Conservation (phyloP, 192 early-diverging fungal species). For the Borealophlyctis nickersoniae region DNA sequence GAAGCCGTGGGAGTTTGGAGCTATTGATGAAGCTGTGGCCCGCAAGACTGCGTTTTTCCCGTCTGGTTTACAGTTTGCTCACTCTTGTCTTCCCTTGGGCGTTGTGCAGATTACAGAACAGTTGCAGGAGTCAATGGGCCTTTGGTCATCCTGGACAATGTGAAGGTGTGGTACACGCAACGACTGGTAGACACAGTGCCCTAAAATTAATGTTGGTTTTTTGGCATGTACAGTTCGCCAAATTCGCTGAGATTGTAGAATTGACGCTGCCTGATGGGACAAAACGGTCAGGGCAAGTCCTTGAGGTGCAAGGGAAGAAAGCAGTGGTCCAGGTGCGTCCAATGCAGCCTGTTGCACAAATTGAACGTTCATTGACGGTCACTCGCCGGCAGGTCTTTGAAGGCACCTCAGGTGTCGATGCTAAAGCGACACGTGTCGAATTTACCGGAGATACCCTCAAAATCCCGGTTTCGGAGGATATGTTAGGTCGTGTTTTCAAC, state of each 20-base stretch:
- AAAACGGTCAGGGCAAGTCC: conserved; percentile 91
- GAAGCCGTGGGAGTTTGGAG: no score
- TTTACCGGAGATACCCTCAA: conserved; percentile 94
- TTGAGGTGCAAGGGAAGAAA: conserved; percentile 94
- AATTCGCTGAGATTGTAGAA: conserved; percentile 95
- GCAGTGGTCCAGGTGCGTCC: conserved; percentile 85
- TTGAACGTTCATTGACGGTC: no score
- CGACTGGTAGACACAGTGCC: neutral
- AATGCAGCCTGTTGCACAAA: no score
- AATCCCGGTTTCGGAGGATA: conserved; percentile 98
- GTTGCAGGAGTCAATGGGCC: conserved; percentile 98
- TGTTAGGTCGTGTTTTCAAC: conserved; percentile 98
- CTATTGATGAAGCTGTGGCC: no score
- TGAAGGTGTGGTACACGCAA: conserved; percentile 73
- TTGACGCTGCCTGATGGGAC: conserved; percentile 96
- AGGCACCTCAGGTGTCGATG: conserved; percentile 94
- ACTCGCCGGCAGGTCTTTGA: conserved; percentile 95
- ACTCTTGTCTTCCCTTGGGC: neutral
- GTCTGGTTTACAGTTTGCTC: conserved; percentile 14
- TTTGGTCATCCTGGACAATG: conserved; percentile 96
- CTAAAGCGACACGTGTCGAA: conserved; percentile 90
- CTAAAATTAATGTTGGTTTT: neutral
- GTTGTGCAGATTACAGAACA: conserved; percentile 97
- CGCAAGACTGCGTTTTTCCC: conserved; percentile 5
- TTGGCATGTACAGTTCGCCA: conserved; percentile 68